These are phyloP conservation scores for Pichia sp. DNA, from an alignment of 1,139 yeast genomes.

Conservation along the genomic window DNA sequence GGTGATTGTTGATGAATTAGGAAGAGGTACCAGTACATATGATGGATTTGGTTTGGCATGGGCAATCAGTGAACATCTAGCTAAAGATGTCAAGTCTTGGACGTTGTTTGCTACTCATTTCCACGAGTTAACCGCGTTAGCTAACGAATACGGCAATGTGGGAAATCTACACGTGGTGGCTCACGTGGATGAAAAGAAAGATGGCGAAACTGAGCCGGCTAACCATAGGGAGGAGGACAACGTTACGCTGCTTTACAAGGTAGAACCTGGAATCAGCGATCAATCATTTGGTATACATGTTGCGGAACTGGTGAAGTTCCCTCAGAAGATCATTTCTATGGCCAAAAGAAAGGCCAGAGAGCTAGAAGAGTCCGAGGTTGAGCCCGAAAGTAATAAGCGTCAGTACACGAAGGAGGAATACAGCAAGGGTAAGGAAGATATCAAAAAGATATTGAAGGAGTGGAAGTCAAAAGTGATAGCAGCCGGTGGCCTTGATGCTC, in stretches of 20 bases:
- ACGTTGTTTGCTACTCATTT: slow-evolving; percentile 94
- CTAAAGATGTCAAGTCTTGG: slow-evolving; percentile 62
- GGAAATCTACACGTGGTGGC: slow-evolving; percentile 91
- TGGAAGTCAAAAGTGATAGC: slow-evolving; percentile 50
- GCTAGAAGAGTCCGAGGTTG: slow-evolving; percentile 53
- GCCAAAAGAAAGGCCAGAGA: slow-evolving; percentile 91
- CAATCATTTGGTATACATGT: slow-evolving; percentile 97
- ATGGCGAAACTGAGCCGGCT: slow-evolving; percentile 27
- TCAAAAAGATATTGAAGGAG: slow-evolving; percentile 46
- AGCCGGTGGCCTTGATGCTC: slow-evolving; percentile 27
- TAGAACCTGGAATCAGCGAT: slow-evolving; percentile 86
- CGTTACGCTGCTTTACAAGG: slow-evolving; percentile 81
- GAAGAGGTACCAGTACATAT: slow-evolving; percentile 94
- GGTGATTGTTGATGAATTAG: slow-evolving; percentile 89
- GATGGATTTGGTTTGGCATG: slow-evolving; percentile 98
- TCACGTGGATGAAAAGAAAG: slow-evolving; percentile 46
- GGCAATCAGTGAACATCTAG: slow-evolving; percentile 86
- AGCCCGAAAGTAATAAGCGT: slow-evolving; percentile 34
- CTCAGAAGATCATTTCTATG: slow-evolving; percentile 81
- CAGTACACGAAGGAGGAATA: slow-evolving; percentile 42
- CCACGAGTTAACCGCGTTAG: slow-evolving; percentile 81
- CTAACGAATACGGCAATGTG: slow-evolving; percentile 55
- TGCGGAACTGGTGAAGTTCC: slow-evolving; percentile 91
- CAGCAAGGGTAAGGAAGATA: slow-evolving; percentile 43
- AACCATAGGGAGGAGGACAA: slow-evolving; percentile 62